A percentile compares a stretch with the other conserved stretches of the same genome.
phyloP scores from a whole-genome alignment of 192 early-diverging fungal species.

The Umbelopsis ramanniana region DNA sequence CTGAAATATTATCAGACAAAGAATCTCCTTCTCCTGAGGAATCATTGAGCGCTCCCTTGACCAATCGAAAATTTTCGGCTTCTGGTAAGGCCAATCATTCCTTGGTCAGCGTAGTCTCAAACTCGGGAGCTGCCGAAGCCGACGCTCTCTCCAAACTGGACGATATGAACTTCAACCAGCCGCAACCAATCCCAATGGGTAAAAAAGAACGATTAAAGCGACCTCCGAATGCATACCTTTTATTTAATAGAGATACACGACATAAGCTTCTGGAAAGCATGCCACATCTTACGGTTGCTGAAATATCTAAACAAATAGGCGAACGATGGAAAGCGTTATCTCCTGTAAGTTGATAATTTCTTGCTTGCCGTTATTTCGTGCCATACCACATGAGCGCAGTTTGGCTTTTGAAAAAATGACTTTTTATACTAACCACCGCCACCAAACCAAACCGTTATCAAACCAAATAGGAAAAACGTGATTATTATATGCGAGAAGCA shows the following conservation, averaged over 20 bases:
- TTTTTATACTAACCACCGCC: not conserved
- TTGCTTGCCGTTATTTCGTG: not conserved
- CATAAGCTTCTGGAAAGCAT: conserved; percentile 56
- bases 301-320: conserved; percentile 61
- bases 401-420: not conserved
- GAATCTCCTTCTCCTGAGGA: not conserved
- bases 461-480: conserved; percentile 38
- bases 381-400: not conserved
- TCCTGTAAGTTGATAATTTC: conserved; percentile 30
- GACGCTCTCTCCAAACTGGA: conserved; percentile 6
- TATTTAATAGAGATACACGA: conserved; percentile 66
- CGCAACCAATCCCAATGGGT: not conserved
- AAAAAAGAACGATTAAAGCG: conserved; percentile 50
- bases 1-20: conserved; percentile 13
- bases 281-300: conserved; percentile 60
- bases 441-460: not conserved
- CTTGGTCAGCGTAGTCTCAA: conserved; percentile 9
- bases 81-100: conserved; percentile 21
- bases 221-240: conserved; percentile 63
- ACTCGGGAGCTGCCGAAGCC: conserved; percentile 14
- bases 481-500: conserved; percentile 53
- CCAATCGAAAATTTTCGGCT: conserved; percentile 19
- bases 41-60: conserved; percentile 12
- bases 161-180: conserved; percentile 20
- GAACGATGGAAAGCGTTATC: conserved; percentile 55